Evolutionary conservation across 2,329 filamentous ascomycete genomes (phyloP).

Genomic region (Fusarium brevicatenulatum): DNA sequence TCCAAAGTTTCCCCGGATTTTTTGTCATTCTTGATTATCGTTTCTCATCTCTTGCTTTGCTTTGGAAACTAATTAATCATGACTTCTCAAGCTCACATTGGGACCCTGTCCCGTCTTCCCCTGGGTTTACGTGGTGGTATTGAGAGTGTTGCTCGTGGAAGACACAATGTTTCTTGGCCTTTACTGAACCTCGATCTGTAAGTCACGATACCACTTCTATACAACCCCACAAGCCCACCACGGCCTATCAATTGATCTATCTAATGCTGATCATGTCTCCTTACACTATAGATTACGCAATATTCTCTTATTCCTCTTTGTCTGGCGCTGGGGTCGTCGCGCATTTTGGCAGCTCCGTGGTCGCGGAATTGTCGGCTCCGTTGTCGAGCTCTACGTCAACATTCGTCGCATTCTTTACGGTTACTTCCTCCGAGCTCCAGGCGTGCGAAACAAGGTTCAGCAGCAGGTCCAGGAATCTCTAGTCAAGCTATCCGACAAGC

Average conservation of each 20-base stretch:
- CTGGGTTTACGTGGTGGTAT: conserved; percentile 76
- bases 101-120: conserved; percentile 75
- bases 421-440: conserved; percentile 85
- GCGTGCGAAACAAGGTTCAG: conserved; percentile 86
- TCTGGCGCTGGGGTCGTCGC: conserved; percentile 84
- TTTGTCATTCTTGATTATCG: conserved; percentile 13
- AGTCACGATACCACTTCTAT: conserved; percentile 48
- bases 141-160: conserved; percentile 66
- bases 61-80: neutral
- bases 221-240: conserved; percentile 1
- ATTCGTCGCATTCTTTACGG: conserved; percentile 81
- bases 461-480: conserved; percentile 85
- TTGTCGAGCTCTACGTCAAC: conserved; percentile 77
- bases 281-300: conserved; percentile 75
- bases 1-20: neutral
- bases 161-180: conserved; percentile 65
- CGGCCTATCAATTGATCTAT: neutral
- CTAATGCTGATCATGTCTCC: neutral
- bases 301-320: conserved; percentile 87
- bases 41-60: neutral
- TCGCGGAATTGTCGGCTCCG: conserved; percentile 83
- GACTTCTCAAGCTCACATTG: conserved; percentile 57
- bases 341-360: conserved; percentile 87
- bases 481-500: conserved; percentile 82
- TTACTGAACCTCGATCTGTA: conserved; percentile 76